phyloP scores from a whole-genome alignment of 2,329 filamentous ascomycete species.

The Hypoxylon sp. region DNA sequence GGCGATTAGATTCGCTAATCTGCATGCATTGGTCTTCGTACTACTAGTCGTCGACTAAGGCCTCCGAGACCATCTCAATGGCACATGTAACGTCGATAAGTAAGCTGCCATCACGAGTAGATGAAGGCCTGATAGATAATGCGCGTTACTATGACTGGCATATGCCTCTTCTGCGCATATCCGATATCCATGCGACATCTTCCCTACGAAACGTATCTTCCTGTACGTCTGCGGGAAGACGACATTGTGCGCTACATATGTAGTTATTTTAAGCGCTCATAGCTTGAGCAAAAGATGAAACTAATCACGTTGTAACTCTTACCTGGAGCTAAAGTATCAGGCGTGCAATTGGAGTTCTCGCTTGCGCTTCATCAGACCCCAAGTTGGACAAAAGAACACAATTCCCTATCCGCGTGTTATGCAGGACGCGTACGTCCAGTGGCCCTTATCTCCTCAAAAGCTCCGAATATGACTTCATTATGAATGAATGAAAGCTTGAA shows the following conservation, averaged over 20 bases:
- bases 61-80: conserved; percentile 13
- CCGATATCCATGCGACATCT: neutral
- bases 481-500: conserved; percentile 3
- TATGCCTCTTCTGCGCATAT: neutral
- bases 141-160: neutral
- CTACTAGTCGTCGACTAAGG: conserved; percentile 13
- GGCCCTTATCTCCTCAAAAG: conserved; percentile 21
- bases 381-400: conserved; percentile 8
- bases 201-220: neutral
- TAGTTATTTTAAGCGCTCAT: neutral
- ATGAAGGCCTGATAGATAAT: conserved; percentile 8
- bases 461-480: conserved; percentile 16
- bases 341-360: conserved; percentile 4
- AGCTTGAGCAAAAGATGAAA: neutral
- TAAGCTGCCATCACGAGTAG: conserved; percentile 12
- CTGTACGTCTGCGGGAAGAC: neutral
- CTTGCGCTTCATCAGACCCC: conserved; percentile 1
- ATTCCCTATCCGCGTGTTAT: conserved; percentile 5
- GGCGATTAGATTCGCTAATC: conserved; percentile 18
- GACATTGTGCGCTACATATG: neutral
- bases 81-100: conserved; percentile 28
- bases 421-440: conserved; percentile 2
- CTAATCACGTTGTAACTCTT: neutral
- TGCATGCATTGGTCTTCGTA: conserved; percentile 19
- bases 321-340: conserved; percentile 19